Percentiles rank a stretch among this genome's conserved stretches.
These are phyloP conservation scores for Tricholoma terreum DNA, from an alignment of 768 basidiomycete species.

Conservation along the genomic window DNA sequence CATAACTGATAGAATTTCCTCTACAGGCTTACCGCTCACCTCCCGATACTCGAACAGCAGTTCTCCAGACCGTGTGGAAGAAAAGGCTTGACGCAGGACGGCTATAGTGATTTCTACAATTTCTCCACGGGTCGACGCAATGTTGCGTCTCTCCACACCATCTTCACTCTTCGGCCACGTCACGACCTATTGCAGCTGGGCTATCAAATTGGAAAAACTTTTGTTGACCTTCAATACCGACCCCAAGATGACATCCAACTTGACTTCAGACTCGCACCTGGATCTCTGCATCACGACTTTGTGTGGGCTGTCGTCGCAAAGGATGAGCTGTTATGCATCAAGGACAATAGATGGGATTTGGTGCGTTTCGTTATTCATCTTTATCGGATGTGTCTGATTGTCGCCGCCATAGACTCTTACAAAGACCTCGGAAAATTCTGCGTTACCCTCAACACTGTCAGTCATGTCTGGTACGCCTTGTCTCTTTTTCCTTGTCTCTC, in stretches of 20 bases:
- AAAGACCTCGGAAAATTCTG: slow-evolving; percentile 63
- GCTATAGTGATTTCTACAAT: slow-evolving; percentile 75
- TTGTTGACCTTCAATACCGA: slow-evolving; percentile 75
- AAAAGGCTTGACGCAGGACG: slow-evolving; percentile 58
- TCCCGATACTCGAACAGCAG: slow-evolving; percentile 58
- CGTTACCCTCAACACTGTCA: slow-evolving; percentile 58
- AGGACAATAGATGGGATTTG: slow-evolving; percentile 80
- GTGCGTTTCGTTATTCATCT: slow-evolving; percentile 43
- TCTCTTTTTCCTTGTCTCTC: neutral
- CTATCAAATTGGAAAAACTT: slow-evolving; percentile 56
- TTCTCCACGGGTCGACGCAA: slow-evolving; percentile 87
- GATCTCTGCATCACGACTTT: slow-evolving; percentile 53
- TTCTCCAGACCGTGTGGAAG: slow-evolving; percentile 66
- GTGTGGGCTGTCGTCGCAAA: slow-evolving; percentile 86
- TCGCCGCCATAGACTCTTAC: slow-evolving; percentile 65
- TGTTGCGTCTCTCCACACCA: slow-evolving; percentile 73
- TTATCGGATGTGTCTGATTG: neutral
- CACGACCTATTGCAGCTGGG: slow-evolving; percentile 75
- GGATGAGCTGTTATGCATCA: slow-evolving; percentile 67
- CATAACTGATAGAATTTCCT: slow-evolving; percentile 10
- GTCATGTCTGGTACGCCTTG: slow-evolving; percentile 67
- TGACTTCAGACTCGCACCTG: slow-evolving; percentile 69
- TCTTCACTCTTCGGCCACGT: slow-evolving; percentile 74
- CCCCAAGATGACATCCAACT: slow-evolving; percentile 70
- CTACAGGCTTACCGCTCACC: slow-evolving; percentile 59